phyloP scores from a whole-genome alignment of 106 monocot genomes.

The Dendrobium nobile region DNA sequence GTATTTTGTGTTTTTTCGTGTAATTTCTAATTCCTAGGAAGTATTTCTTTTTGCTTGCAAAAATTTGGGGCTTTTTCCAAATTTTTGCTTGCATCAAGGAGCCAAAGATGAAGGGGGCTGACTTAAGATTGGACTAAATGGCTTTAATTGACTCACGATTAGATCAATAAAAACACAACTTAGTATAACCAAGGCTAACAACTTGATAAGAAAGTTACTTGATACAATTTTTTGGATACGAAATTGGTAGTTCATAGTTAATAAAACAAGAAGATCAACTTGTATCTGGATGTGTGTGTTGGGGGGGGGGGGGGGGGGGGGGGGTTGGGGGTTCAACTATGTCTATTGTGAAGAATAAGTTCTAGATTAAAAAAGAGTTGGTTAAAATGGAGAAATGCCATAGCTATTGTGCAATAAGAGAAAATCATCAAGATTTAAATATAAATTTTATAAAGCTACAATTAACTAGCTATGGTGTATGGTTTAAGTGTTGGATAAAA shows the following conservation, averaged over 20 bases:
- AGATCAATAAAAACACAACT: not conserved
- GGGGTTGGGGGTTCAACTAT: not conserved
- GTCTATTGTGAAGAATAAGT: not conserved
- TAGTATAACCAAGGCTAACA: not conserved
- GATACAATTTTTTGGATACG: not conserved
- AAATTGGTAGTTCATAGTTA: not conserved
- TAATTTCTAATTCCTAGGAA: no score
- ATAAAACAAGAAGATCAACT: not conserved
- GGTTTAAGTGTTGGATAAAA: not conserved
- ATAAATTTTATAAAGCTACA: not conserved
- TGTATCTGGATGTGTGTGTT: not conserved
- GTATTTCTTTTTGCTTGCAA: no score
- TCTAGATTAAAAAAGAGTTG: not conserved
- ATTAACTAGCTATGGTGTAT: no score
- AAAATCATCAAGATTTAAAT: not conserved
- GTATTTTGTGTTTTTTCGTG: no score
- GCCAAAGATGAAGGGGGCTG: no score
- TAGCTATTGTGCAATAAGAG: not conserved
- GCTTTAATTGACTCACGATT: not conserved
- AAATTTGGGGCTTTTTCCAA: no score
- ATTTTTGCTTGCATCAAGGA: no score
- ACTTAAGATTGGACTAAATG: not conserved
- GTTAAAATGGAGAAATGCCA: not conserved
- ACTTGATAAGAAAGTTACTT: not conserved
- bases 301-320: no score